Evolutionary conservation across 805 yeast species (phyloP).

Genomic region (Starmerella stellata): DNA sequence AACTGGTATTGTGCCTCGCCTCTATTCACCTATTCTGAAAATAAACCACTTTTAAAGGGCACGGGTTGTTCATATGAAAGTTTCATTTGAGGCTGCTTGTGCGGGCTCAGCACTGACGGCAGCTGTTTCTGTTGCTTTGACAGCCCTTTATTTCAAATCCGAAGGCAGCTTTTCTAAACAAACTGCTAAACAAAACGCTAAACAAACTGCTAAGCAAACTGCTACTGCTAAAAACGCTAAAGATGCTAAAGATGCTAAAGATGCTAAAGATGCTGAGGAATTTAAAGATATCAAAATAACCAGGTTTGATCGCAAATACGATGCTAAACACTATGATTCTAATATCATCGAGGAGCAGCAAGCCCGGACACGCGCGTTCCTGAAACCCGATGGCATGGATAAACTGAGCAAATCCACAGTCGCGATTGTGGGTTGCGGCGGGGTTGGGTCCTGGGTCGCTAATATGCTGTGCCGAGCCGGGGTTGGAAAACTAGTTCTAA

Average conservation of each 20-base stretch:
- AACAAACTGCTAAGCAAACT: too few relatives aligned
- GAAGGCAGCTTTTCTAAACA: background rate
- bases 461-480: constrained; percentile 89
- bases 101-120: constrained; percentile 1
- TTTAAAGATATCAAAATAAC: background rate
- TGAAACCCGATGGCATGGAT: constrained; percentile 68
- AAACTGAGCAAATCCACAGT: constrained; percentile 53
- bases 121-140: constrained; percentile 1
- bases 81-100: background rate
- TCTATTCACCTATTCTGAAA: too few relatives aligned
- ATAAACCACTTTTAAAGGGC: background rate
- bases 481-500: constrained; percentile 52
- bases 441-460: constrained; percentile 94
- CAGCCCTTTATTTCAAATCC: background rate
- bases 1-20: too few relatives aligned
- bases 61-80: background rate
- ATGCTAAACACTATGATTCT: constrained; percentile 30
- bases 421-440: constrained; percentile 87
- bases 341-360: constrained; percentile 75
- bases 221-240: too few relatives aligned
- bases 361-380: constrained; percentile 82
- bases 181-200: too few relatives aligned
- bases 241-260: too few relatives aligned
- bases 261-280: too few relatives aligned
- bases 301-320: background rate